Percentiles rank a stretch among this genome's conserved stretches.
Evolutionary conservation across 495 filamentous ascomycete genomes (phyloP).

Genomic region (Xylaria grammica): DNA sequence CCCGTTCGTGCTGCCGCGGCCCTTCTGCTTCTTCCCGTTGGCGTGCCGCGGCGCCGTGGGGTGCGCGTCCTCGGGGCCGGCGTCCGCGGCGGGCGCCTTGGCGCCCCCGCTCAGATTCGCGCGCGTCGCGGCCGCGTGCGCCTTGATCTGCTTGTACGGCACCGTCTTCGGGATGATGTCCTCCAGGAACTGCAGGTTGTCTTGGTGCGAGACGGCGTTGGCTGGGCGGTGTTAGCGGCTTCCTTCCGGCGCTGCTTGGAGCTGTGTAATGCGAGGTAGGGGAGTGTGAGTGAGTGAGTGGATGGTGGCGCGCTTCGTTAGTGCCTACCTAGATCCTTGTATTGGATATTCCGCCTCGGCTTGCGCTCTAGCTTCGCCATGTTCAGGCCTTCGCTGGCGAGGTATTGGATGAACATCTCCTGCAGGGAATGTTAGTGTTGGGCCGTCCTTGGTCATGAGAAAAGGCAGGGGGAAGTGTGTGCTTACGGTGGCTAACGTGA

Average conservation of each 20-base stretch:
- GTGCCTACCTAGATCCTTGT: conserved; percentile 72
- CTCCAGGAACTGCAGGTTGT: conserved; percentile 93
- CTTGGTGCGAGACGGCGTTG: conserved; percentile 82
- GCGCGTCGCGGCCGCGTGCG: conserved; percentile 47
- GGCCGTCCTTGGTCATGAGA: conserved; percentile 15
- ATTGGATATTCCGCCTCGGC: conserved; percentile 91
- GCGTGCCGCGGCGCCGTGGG: conserved; percentile 6
- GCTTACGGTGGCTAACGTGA: conserved; percentile 83
- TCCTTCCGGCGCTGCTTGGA: too few species aligned
- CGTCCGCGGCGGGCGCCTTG: neutral
- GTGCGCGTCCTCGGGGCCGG: neutral
- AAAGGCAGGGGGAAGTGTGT: neutral
- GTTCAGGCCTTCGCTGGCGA: conserved; percentile 82
- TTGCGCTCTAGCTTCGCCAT: conserved; percentile 90
- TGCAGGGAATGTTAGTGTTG: conserved; percentile 37
- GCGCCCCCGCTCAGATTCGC: conserved; percentile 44
- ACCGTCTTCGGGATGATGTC: conserved; percentile 88
- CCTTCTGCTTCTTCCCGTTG: conserved; percentile 35
- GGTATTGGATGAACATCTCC: conserved; percentile 96
- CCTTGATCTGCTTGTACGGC: conserved; percentile 80
- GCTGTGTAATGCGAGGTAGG: neutral
- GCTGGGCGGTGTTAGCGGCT: conserved; percentile 55
- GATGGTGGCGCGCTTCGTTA: conserved; percentile 3
- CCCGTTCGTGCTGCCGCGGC: conserved; percentile 30
- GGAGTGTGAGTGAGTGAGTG: neutral